phyloP scores from a whole-genome alignment of 352 stramenopile genomes.

The Phytopythium montanum region DNA sequence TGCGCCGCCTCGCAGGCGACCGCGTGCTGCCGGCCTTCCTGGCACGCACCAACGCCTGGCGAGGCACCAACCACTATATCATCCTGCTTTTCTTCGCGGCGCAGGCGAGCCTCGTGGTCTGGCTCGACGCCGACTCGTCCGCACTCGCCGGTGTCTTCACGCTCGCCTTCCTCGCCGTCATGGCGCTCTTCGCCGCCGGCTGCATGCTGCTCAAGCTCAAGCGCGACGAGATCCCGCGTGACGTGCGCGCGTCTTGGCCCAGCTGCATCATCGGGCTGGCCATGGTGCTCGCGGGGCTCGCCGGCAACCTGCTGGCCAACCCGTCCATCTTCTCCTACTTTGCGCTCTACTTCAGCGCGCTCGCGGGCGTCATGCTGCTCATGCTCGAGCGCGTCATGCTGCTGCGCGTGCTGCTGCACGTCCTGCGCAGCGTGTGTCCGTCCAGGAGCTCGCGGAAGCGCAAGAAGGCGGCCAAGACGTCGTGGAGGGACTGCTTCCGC shows the following conservation, averaged over 20 bases:
- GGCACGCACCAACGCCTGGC: slow-evolving; percentile 55
- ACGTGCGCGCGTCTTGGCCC: slow-evolving; percentile 82
- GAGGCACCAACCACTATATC: slow-evolving; percentile 85
- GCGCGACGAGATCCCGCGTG: slow-evolving; percentile 85
- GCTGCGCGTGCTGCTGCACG: slow-evolving; percentile 63
- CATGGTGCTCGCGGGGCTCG: slow-evolving; percentile 60
- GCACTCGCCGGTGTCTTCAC: slow-evolving; percentile 90
- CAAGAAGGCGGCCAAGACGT: neutral
- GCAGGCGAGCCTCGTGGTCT: slow-evolving; percentile 65
- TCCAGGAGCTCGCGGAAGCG: slow-evolving; percentile 20
- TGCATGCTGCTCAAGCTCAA: slow-evolving; percentile 93
- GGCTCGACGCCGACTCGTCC: slow-evolving; percentile 76
- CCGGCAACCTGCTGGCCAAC: slow-evolving; percentile 68
- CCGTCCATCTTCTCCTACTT: slow-evolving; percentile 83
- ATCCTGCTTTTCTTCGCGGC: slow-evolving; percentile 79
- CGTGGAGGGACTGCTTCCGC: neutral
- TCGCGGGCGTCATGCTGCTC: slow-evolving; percentile 68
- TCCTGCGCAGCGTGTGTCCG: slow-evolving; percentile 58
- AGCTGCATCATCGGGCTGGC: slow-evolving; percentile 71
- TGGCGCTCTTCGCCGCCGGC: slow-evolving; percentile 89
- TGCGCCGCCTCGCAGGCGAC: slow-evolving; percentile 79
- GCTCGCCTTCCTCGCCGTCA: slow-evolving; percentile 89
- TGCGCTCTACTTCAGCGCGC: slow-evolving; percentile 68
- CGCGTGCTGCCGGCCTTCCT: slow-evolving; percentile 62
- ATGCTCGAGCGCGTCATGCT: slow-evolving; percentile 82